Evolutionary conservation across 2,329 filamentous ascomycete species (phyloP), one percentile per base, ranked within the genome.

Genomic region (Fusarium sp.): DNA sequence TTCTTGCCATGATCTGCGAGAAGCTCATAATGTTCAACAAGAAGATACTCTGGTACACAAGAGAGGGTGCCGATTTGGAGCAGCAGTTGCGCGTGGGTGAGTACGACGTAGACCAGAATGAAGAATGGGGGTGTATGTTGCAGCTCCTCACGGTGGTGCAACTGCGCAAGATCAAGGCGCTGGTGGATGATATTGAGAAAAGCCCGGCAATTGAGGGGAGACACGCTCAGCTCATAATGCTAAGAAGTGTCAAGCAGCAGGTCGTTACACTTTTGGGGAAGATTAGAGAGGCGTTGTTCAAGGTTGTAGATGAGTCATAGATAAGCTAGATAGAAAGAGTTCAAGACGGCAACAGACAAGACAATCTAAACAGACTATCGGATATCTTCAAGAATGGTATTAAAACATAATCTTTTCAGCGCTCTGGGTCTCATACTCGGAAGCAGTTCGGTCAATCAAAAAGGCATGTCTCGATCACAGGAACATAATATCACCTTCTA

Each of bases 361-460:
- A 6, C 4, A 35, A 11, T 4, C 6, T 36, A 36, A 18, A 36
- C 3, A 53, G n/a, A 22, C 3, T 12, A 53, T 12, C 6, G 3
- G 16, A 2, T 14, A 50, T 33, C 2, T 33, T 33, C 6, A 24
- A 1, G 0, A 7, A 24, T 24, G 15, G 7, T 3, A 13, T 18
- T 6, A 13, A 10, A 24, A 13, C 5, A 1, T 3, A 24, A 8
- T 5, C 4, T 8, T 24, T 11, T 30, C 3, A 10, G 8, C 5
- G 7, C 7, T 30, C 13, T 15, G 44, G 22, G 4, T 30, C 9
- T 15, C 18, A 30, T 28, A 15, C 20, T 45, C 14, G 4, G 20
- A 47, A 30, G 20, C 30, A 2, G 3, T 47, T 30, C 44, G 20
- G 44, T 30, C 11, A 14, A 24, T n/a, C 26, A 7, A 28, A 47